Evolutionary conservation across 2,329 filamentous ascomycete species (phyloP), one percentile per base, ranked within the genome.

Genomic region (Alternaria sp.): DNA sequence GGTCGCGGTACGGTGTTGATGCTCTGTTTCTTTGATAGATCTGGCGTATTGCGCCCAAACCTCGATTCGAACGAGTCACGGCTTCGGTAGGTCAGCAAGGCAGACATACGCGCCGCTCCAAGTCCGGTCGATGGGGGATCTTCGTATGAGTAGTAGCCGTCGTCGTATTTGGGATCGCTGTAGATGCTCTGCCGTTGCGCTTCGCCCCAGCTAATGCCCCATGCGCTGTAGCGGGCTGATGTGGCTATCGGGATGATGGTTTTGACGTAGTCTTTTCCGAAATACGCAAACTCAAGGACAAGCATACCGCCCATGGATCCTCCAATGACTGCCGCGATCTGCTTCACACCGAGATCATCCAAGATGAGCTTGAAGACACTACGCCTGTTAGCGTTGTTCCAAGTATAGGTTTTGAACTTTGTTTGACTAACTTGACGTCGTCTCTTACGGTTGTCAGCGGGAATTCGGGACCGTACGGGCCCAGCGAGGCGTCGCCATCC

Each of bases 131-230:
- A 83, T 0, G 95, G 95, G 33, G 93, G 93, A 68, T 98, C 92
- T 31, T 90, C 85, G 70, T 95, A 96, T 1, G 87, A 72, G 75
- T 98, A 99, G 80, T 97, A 98, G 42, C 95, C 95, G 72, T 98
- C 93, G 62, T 97, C 93, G 77, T 99, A 99, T 81, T 97, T 98
- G 31, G 95, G 95, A 75, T 99, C 95, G 37, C 92, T 93, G 80
- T 98, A 99, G 76, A 99, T 98, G 83, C 90, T 93, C 79, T 95
- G 91, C 51, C 92, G 85, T 77, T 96, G 92, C 3, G 91, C 91
- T 76, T 95, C 92, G 40, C 91, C 91, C 92, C 92, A 96, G 78
- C 90, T 93, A 71, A 95, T 96, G 24, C 92, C 90, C 92, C 92
- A 96, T 5, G 92, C 92, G 70, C 91, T 94, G 77, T 95, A 92